Conservation (phyloP, 495 filamentous ascomycete species). For the Bombardia bombarda region DNA sequence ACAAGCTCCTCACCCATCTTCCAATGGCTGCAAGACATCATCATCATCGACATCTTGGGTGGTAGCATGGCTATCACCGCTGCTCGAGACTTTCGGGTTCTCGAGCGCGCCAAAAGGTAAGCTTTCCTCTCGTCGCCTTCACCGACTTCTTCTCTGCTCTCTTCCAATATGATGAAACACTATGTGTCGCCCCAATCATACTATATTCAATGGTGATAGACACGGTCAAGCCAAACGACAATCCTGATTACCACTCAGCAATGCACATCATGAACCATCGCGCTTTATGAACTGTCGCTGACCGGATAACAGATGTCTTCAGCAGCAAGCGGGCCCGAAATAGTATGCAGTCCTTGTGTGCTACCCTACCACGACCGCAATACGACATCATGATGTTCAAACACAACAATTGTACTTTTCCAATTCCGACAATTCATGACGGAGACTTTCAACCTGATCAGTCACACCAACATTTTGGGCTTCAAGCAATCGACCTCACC, state of each 20-base stretch:
- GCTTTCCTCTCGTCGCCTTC: not conserved
- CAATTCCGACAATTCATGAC: conserved; percentile 50
- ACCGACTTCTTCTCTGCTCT: conserved; percentile 3
- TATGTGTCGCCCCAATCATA: conserved; percentile 90
- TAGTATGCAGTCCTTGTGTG: conserved; percentile 1
- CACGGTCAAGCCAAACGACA: conserved; percentile 89
- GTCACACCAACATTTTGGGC: conserved; percentile 26
- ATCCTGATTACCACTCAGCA: conserved; percentile 47
- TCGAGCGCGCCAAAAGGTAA: conserved; percentile 30
- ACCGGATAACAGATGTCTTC: too few species aligned
- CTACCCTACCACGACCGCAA: not conserved
- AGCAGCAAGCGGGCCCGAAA: too few species aligned
- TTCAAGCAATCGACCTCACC: not conserved
- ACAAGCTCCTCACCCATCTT: too few species aligned
- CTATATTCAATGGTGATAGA: conserved; percentile 70
- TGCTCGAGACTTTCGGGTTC: too few species aligned
- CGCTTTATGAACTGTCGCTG: conserved; percentile 4
- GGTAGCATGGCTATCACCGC: too few species aligned
- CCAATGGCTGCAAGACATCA: too few species aligned
- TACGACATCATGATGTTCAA: conserved; percentile 45
- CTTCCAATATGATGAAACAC: conserved; percentile 64
- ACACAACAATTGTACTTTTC: conserved; percentile 48
- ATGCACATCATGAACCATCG: not conserved
- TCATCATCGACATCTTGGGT: too few species aligned
- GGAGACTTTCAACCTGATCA: conserved; percentile 36